A percentile compares a stretch with the other conserved stretches of the same genome.
phyloP scores from a whole-genome alignment of 148 eudicot species.

The Cornus controversa region DNA sequence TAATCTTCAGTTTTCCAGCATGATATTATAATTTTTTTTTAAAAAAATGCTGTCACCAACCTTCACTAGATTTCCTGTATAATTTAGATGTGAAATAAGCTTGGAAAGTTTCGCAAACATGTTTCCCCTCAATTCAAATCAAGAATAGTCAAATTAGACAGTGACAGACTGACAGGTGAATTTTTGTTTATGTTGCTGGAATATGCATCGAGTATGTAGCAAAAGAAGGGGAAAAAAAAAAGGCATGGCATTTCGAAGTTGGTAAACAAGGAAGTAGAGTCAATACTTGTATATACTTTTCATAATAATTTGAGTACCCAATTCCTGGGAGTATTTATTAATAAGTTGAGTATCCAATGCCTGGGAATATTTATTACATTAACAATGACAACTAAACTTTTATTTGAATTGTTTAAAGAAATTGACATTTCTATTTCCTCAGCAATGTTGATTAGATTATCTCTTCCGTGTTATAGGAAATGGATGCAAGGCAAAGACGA shows the following conservation, averaged over 20 bases:
- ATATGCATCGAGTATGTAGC: not conserved
- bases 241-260: not conserved
- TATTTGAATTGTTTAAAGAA: not conserved
- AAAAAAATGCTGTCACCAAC: not conserved
- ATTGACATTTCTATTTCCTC: not conserved
- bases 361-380: not conserved
- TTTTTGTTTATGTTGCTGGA: not conserved
- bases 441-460: conserved; percentile 8
- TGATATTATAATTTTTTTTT: no score
- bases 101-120: not conserved
- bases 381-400: not conserved
- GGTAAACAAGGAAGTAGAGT: not conserved
- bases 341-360: not conserved
- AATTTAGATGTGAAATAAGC: not conserved
- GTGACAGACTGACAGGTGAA: not conserved
- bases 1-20: not conserved
- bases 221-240: not conserved
- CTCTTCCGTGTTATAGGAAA: conserved; percentile 50
- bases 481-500: conserved; percentile 79
- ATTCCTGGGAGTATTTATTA: no score
- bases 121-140: not conserved
- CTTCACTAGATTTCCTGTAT: not conserved
- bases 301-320: not conserved
- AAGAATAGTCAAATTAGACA: not conserved
- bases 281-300: not conserved